Evolutionary conservation across 164 flowering plant genomes (phyloP), one percentile per base, ranked within the genome.

Genomic region (Akebia trifoliata): DNA sequence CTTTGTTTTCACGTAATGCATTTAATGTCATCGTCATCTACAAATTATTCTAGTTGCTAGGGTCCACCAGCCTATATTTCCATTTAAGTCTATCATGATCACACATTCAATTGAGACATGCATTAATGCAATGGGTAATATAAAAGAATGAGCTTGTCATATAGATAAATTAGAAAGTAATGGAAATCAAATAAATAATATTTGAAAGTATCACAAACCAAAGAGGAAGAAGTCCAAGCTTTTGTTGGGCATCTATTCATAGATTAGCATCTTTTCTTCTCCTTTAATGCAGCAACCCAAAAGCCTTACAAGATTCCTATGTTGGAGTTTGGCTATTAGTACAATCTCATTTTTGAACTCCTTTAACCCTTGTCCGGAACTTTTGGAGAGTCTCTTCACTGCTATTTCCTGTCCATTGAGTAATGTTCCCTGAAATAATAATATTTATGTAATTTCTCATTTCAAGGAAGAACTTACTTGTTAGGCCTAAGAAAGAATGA

Each of bases 311-410:
- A 60, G 47, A 37, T 60, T 60, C 35, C 43, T 60, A 39, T 60
- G 63, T 50, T 60, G 54, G 53, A 60, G 63, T 28, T 47, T 60
- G 6, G 55, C 63, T 17, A 60, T 60, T 38, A 60, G 24, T 38
- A 12, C 14, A 15, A 60, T 53, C 24, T 50, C 63, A 48, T 59
- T 59, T 49, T 57, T 57, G 51, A 59, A 59, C 44, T 59, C 54
- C 11, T 59, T 45, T n/a, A 60, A 28, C 25, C 63, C 63, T 60
- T 60, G 63, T 24, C 45, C 37, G 1, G 62, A 59, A 24, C 54
- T 15, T 14, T 8, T 47, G n/a, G 54, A 59, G 15, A 59, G 43
- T 47, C 44, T 60, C 17, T 60, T 60, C 17, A 60, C 47, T 15
- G 63, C 63, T 49, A 60, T 47, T 50, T 50, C 55, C 25, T 24